Evolutionary conservation across 805 yeast species (phyloP).

Genomic region (Schwanniomyces polymorphus): DNA sequence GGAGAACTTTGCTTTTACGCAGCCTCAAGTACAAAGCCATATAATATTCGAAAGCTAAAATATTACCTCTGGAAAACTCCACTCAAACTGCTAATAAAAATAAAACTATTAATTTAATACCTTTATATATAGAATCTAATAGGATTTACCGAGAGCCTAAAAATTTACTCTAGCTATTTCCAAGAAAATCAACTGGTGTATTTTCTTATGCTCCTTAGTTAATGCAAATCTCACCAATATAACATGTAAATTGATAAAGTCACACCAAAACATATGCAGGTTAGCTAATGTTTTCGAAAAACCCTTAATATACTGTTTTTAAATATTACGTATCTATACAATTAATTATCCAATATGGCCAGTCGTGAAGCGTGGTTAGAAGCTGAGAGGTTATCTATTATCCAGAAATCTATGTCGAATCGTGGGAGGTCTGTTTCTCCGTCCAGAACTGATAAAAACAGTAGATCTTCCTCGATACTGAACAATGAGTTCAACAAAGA

Average conservation of each 20-base stretch:
- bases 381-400: conserved; percentile 41
- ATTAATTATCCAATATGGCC: conserved; percentile 19
- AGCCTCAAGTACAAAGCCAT: too few species aligned
- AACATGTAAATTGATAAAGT: conserved; percentile 3
- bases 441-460: conserved; percentile 20
- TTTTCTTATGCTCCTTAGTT: too few species aligned
- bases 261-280: not conserved
- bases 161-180: too few species aligned
- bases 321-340: not conserved
- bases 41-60: too few species aligned
- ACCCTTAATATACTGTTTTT: not conserved
- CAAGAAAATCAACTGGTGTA: too few species aligned
- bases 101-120: too few species aligned
- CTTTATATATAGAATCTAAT: too few species aligned
- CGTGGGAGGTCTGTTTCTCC: conserved; percentile 42
- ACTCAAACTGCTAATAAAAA: too few species aligned
- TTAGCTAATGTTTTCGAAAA: not conserved
- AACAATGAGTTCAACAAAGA: conserved; percentile 41
- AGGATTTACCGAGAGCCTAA: too few species aligned
- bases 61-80: too few species aligned
- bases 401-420: conserved; percentile 33
- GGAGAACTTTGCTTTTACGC: too few species aligned
- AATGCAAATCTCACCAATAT: not conserved
- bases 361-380: conserved; percentile 38
- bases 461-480: conserved; percentile 35